Percentiles rank a stretch among this genome's conserved stretches.
phyloP scores from a whole-genome alignment of 768 basidiomycete species.

The Boletus fagicola region DNA sequence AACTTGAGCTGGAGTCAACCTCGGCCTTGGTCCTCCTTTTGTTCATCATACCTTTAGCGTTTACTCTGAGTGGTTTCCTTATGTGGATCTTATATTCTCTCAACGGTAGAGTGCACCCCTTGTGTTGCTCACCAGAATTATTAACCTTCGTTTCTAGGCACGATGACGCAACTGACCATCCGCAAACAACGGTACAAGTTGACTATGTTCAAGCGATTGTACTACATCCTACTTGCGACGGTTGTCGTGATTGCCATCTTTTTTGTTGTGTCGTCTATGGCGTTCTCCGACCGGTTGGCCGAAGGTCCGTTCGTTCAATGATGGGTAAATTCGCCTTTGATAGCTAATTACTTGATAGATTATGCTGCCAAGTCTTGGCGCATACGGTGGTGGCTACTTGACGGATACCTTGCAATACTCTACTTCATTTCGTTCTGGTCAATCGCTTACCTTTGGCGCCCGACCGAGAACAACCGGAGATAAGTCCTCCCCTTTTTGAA shows the following conservation, averaged over 20 bases:
- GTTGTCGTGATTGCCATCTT: slow-evolving; percentile 83
- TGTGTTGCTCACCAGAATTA: neutral
- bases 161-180: slow-evolving; percentile 79
- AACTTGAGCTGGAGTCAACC: slow-evolving; percentile 87
- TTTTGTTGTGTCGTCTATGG: slow-evolving; percentile 89
- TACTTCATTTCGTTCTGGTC: slow-evolving; percentile 78
- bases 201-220: slow-evolving; percentile 83
- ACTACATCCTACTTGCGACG: slow-evolving; percentile 79
- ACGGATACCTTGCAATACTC: slow-evolving; percentile 89
- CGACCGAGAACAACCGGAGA: slow-evolving; percentile 86
- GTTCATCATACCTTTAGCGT: slow-evolving; percentile 91
- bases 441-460: slow-evolving; percentile 92
- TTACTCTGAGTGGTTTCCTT: slow-evolving; percentile 93
- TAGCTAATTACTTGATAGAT: slow-evolving; percentile 46
- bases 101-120: slow-evolving; percentile 56
- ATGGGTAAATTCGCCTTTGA: neutral
- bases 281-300: slow-evolving; percentile 86
- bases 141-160: slow-evolving; percentile 49
- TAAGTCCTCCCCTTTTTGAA: slow-evolving; percentile 40
- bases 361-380: slow-evolving; percentile 91
- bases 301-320: slow-evolving; percentile 58
- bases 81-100: slow-evolving; percentile 94
- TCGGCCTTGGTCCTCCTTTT: slow-evolving; percentile 80
- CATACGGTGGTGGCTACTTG: slow-evolving; percentile 92
- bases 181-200: slow-evolving; percentile 87